Conservation (phyloP, 2,329 filamentous ascomycete species). For the Pestalotiopsis sp. region DNA sequence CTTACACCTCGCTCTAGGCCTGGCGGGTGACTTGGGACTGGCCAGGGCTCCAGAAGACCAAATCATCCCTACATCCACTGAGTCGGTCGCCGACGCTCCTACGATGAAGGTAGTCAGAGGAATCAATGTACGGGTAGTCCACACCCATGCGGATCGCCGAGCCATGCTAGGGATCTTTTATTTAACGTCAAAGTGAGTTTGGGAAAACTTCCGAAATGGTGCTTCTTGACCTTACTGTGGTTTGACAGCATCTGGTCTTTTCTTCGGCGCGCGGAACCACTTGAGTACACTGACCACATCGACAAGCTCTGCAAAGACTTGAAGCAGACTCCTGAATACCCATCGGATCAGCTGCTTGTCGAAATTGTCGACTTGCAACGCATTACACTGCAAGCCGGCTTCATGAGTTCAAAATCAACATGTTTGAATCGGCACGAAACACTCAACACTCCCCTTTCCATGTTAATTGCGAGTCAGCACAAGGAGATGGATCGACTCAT, state of each 20-base stretch:
- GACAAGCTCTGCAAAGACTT: neutral
- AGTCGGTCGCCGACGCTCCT: neutral
- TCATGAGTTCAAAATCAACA: neutral
- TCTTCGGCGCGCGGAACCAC: neutral
- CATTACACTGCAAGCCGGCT: neutral
- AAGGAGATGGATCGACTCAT: neutral
- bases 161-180: conserved; percentile 1
- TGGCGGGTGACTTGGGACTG: neutral
- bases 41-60: neutral
- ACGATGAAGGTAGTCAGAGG: neutral
- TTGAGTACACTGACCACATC: neutral
- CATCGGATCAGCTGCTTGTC: neutral
- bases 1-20: neutral
- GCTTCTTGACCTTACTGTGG: neutral
- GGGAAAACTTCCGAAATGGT: neutral
- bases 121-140: neutral
- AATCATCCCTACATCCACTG: neutral
- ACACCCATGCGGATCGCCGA: neutral
- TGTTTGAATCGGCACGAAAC: neutral
- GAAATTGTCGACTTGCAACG: neutral
- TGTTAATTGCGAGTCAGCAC: neutral
- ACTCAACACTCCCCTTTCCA: neutral
- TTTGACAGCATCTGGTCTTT: neutral
- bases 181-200: neutral
- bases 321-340: neutral